Conservation (phyloP, 352 stramenopile genomes). For the Phytopythium chamaehyphon region DNA sequence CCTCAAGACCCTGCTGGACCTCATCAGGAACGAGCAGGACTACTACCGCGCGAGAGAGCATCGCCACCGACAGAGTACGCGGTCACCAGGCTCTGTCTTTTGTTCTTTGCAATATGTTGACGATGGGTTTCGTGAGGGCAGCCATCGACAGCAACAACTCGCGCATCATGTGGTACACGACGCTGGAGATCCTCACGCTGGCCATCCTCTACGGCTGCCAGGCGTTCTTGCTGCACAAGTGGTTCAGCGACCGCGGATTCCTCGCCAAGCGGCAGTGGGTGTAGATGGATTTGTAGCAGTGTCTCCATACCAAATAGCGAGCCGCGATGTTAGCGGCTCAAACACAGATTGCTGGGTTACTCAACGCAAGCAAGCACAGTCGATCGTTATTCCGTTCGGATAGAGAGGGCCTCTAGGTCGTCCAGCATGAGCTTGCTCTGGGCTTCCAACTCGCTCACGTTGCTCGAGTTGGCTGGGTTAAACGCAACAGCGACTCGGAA, state of each 20-base stretch:
- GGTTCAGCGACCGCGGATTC: constrained; percentile 75
- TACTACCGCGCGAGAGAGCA: constrained; percentile 70
- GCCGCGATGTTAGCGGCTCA: too few relatives aligned
- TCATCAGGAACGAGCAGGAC: constrained; percentile 76
- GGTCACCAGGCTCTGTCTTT: too few relatives aligned
- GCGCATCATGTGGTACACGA: constrained; percentile 77
- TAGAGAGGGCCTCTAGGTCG: constrained; percentile 25
- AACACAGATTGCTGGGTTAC: too few relatives aligned
- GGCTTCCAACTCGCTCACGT: constrained; percentile 7
- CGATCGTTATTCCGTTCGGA: constrained; percentile 5
- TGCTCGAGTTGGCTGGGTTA: constrained; percentile 8
- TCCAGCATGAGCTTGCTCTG: constrained; percentile 28
- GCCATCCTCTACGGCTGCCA: constrained; percentile 69
- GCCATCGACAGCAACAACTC: constrained; percentile 75
- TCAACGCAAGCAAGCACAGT: too few relatives aligned
- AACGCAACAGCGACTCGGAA: constrained; percentile 19
- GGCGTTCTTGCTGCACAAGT: constrained; percentile 81
- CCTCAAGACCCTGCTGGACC: constrained; percentile 55
- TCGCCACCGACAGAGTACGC: constrained; percentile 71
- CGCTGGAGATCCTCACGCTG: constrained; percentile 60
- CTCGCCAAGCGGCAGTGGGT: constrained; percentile 71
- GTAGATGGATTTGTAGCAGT: constrained; percentile 10
- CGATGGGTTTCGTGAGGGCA: constrained; percentile 14
- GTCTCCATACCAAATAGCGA: not conserved
- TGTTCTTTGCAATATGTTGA: too few relatives aligned